These are phyloP conservation scores for Somion occarium DNA, from an alignment of 1,284 basidiomycete genomes.

Conservation along the genomic window DNA sequence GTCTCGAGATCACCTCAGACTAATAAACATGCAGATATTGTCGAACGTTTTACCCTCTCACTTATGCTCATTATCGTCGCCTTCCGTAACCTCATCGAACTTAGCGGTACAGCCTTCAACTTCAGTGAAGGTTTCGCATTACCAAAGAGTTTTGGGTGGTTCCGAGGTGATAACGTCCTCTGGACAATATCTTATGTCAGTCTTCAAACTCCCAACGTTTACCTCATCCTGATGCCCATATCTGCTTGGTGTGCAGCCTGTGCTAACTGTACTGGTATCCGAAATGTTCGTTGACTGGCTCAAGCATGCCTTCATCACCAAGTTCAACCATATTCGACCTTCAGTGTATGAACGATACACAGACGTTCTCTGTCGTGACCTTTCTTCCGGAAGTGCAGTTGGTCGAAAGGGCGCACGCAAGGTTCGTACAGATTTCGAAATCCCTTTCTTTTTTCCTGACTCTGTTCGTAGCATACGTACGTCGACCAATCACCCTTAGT, in stretches of 20 bases:
- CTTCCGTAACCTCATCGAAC: slow-evolving; percentile 92
- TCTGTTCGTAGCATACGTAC: slow-evolving; percentile 64
- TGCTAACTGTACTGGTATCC: slow-evolving; percentile 85
- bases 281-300: slow-evolving; percentile 98
- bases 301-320: slow-evolving; percentile 99
- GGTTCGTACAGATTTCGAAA: slow-evolving; percentile 33
- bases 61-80: slow-evolving; percentile 93
- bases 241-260: slow-evolving; percentile 53
- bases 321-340: slow-evolving; percentile 94
- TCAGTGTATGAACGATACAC: slow-evolving; percentile 95
- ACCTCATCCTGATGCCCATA: neutral
- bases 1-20: neutral
- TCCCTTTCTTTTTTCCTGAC: slow-evolving; percentile 7
- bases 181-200: slow-evolving; percentile 90
- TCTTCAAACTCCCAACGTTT: slow-evolving; percentile 11
- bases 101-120: slow-evolving; percentile 85
- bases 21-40: slow-evolving; percentile 77
- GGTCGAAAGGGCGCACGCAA: slow-evolving; percentile 66
- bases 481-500: slow-evolving; percentile 96
- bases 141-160: slow-evolving; percentile 84
- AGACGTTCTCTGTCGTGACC: slow-evolving; percentile 93
- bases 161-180: slow-evolving; percentile 71
- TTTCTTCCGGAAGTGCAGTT: slow-evolving; percentile 77
- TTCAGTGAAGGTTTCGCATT: slow-evolving; percentile 65
- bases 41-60: slow-evolving; percentile 92